Evolutionary conservation across 108 stramenopile species (phyloP).

Genomic region (Fistulifera pelliculosa): DNA sequence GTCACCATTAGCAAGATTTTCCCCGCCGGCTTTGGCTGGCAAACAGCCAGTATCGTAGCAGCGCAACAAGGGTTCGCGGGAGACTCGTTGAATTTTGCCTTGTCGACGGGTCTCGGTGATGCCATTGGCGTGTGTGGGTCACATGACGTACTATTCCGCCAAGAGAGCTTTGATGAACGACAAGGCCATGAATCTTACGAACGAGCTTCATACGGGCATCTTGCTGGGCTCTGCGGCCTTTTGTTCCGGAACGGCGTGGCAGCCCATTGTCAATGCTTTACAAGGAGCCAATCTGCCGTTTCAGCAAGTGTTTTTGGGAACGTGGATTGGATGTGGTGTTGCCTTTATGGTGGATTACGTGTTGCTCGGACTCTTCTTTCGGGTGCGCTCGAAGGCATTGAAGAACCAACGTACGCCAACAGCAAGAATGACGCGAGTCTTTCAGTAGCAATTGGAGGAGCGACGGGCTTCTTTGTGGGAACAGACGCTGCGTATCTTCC

Average conservation of each 20-base stretch:
- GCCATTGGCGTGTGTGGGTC: conserved; percentile 63
- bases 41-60: conserved; percentile 60
- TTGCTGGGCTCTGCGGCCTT: conserved; percentile 67
- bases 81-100: conserved; percentile 52
- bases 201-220: conserved; percentile 51
- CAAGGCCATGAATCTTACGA: conserved; percentile 34
- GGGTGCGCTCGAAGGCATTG: conserved; percentile 35
- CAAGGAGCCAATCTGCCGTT: conserved; percentile 68
- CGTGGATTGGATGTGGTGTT: conserved; percentile 73
- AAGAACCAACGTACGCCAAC: conserved; percentile 66
- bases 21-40: conserved; percentile 85
- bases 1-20: conserved; percentile 80
- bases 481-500: conserved; percentile 76
- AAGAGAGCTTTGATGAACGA: conserved; percentile 43
- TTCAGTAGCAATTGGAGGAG: conserved; percentile 63
- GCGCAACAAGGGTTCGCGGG: conserved; percentile 37
- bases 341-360: conserved; percentile 70
- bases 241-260: conserved; percentile 79
- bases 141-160: conserved; percentile 41
- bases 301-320: conserved; percentile 52
- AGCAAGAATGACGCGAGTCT: conserved; percentile 48
- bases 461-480: conserved; percentile 81
- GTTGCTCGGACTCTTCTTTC: conserved; percentile 43
- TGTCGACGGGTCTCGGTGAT: conserved; percentile 70
- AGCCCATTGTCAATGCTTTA: conserved; percentile 65